These are phyloP conservation scores for Penicillium sp. DNA, from an alignment of 2,329 filamentous ascomycete genomes.

Conservation along the genomic window DNA sequence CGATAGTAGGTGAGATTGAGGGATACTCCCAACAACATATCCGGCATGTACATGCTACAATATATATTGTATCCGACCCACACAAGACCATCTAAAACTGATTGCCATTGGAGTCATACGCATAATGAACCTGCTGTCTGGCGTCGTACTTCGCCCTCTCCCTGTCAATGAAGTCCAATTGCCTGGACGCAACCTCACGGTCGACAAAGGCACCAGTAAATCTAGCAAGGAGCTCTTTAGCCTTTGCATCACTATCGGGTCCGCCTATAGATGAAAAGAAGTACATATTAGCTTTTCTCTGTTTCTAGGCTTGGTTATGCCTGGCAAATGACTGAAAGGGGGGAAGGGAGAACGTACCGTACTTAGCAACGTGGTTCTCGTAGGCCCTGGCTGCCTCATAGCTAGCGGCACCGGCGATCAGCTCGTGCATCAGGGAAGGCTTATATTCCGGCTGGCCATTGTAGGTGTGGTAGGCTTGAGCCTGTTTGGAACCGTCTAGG, in stretches of 20 bases:
- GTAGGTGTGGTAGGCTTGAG: constrained; percentile 43
- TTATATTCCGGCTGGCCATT: constrained; percentile 48
- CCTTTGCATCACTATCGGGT: constrained; percentile 66
- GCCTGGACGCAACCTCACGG: constrained; percentile 68
- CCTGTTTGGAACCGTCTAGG: constrained; percentile 49
- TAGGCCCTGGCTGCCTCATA: constrained; percentile 79
- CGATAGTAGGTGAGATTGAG: not conserved
- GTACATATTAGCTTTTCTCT: not conserved
- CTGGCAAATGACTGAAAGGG: no score
- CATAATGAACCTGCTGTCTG: not conserved
- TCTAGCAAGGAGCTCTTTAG: constrained; percentile 73
- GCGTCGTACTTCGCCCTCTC: constrained; percentile 62
- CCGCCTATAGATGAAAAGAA: constrained; percentile 51
- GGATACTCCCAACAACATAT: not conserved
- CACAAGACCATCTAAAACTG: not conserved
- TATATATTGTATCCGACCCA: not conserved
- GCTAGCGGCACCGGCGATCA: constrained; percentile 71
- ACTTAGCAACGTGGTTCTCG: constrained; percentile 67
- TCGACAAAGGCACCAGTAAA: constrained; percentile 75
- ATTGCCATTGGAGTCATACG: not conserved
- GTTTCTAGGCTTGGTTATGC: no score
- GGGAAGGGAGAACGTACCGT: constrained; percentile 52
- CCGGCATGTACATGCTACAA: not conserved
- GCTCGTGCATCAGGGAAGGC: constrained; percentile 67
- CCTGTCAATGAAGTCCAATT: constrained; percentile 57